These are phyloP conservation scores for Cutaneotrichosporon mucoides DNA, from an alignment of 1,284 basidiomycete species.

Conservation along the genomic window DNA sequence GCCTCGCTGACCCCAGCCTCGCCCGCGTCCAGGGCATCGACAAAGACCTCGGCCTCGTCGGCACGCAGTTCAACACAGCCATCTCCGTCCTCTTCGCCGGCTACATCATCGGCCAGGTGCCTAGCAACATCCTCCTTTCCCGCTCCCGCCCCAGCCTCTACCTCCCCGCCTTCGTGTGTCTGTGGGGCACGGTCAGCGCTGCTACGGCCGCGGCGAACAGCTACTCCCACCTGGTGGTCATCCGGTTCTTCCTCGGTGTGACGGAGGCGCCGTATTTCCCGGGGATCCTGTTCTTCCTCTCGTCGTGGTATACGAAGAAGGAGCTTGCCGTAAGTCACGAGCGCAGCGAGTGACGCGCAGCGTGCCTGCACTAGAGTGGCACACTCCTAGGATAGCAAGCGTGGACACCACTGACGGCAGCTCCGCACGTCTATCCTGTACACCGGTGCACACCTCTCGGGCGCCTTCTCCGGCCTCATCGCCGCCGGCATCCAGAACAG, in stretches of 20 bases:
- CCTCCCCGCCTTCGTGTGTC: slow-evolving; percentile 18
- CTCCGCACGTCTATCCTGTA: slow-evolving; percentile 23
- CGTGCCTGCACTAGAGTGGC: too few relatives aligned
- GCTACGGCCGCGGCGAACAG: slow-evolving; percentile 11
- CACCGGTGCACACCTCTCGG: slow-evolving; percentile 26
- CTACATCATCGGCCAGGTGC: slow-evolving; percentile 33
- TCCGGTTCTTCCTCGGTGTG: slow-evolving; percentile 36
- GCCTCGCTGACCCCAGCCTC: background rate
- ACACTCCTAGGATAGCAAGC: too few relatives aligned
- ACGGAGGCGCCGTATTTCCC: slow-evolving; percentile 36
- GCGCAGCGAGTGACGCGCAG: too few relatives aligned
- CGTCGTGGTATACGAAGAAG: slow-evolving; percentile 25
- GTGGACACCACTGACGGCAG: too few relatives aligned
- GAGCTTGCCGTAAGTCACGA: slow-evolving; percentile 19
- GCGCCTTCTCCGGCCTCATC: slow-evolving; percentile 34
- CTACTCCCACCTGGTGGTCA: slow-evolving; percentile 15
- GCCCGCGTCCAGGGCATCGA: slow-evolving; percentile 21
- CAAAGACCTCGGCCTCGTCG: slow-evolving; percentile 33
- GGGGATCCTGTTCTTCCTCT: slow-evolving; percentile 24
- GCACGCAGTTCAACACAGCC: slow-evolving; percentile 34
- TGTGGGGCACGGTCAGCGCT: slow-evolving; percentile 17
- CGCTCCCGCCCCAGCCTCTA: slow-evolving; percentile 13
- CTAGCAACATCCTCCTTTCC: slow-evolving; percentile 1
- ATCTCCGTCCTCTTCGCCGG: slow-evolving; percentile 46
- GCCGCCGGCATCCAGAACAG: slow-evolving; percentile 27